Evolutionary conservation across 306 rosid genomes (phyloP).

Genomic region (Ziziphus jujuba): DNA sequence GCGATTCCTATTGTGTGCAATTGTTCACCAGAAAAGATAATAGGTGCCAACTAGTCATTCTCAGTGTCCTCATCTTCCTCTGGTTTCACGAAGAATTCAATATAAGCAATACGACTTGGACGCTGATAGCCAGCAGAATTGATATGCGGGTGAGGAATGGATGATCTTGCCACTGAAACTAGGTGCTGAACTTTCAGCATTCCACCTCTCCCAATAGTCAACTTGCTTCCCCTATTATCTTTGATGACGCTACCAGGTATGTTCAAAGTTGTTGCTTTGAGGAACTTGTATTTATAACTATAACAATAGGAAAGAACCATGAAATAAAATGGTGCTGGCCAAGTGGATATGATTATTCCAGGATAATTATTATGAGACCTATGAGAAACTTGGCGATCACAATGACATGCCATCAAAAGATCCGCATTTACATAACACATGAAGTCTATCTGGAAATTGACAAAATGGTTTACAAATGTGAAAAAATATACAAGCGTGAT

Average conservation of each 20-base stretch:
- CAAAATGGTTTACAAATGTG: not conserved
- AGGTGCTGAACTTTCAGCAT: slow-evolving; percentile 91
- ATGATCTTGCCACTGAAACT: slow-evolving; percentile 69
- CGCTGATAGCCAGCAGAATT: slow-evolving; percentile 77
- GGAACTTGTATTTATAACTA: slow-evolving; percentile 90
- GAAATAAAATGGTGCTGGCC: not conserved
- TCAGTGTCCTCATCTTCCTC: slow-evolving; percentile 61
- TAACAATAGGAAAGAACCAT: slow-evolving; percentile 13
- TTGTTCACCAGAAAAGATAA: slow-evolving; percentile 1
- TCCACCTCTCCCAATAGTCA: slow-evolving; percentile 93
- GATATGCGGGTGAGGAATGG: slow-evolving; percentile 41
- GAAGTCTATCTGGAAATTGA: slow-evolving; percentile 68
- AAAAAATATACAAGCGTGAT: not conserved
- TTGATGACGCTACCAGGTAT: slow-evolving; percentile 73
- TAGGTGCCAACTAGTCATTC: slow-evolving; percentile 30
- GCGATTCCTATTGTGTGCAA: slow-evolving; percentile 9
- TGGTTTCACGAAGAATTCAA: slow-evolving; percentile 84
- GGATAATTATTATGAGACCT: slow-evolving; percentile 38
- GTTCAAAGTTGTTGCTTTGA: slow-evolving; percentile 76
- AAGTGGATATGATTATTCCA: slow-evolving; percentile 10
- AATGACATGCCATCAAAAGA: slow-evolving; percentile 80
- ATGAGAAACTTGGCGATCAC: slow-evolving; percentile 65
- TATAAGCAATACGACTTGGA: slow-evolving; percentile 75
- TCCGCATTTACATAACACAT: slow-evolving; percentile 74
- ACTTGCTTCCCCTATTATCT: slow-evolving; percentile 92